Percentiles rank a stretch among this genome's conserved stretches.
Evolutionary conservation across 1,284 basidiomycete species (phyloP).

Genomic region (Caloboletus inedulis): DNA sequence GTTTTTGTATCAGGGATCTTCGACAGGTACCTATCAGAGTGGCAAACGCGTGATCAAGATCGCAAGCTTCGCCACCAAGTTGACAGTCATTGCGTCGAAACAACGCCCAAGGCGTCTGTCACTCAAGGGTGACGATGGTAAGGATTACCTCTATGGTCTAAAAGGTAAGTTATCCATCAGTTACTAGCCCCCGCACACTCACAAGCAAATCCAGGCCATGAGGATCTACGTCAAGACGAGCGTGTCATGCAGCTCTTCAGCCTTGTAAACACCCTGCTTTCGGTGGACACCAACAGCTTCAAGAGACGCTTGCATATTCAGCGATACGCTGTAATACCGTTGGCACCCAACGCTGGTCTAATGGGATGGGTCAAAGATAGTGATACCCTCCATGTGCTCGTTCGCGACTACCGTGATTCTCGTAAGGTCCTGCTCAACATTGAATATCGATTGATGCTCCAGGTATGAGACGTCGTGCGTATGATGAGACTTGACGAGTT

Average conservation of each 20-base stretch:
- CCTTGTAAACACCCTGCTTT: slow-evolving; percentile 92
- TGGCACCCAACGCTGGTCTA: slow-evolving; percentile 95
- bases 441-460: slow-evolving; percentile 97
- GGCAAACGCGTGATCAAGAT: slow-evolving; percentile 88
- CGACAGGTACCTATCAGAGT: slow-evolving; percentile 86
- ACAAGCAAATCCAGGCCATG: slow-evolving; percentile 65
- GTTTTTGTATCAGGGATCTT: background rate
- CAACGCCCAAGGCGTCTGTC: slow-evolving; percentile 91
- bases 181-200: background rate
- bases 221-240: slow-evolving; percentile 98
- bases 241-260: slow-evolving; percentile 99
- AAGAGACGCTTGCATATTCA: slow-evolving; percentile 96
- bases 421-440: slow-evolving; percentile 97
- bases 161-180: slow-evolving; percentile 59
- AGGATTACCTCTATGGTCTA: slow-evolving; percentile 90
- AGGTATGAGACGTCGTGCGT: slow-evolving; percentile 48
- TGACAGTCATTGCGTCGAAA: slow-evolving; percentile 96
- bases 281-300: slow-evolving; percentile 92
- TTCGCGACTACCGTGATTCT: slow-evolving; percentile 93
- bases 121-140: slow-evolving; percentile 89
- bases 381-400: slow-evolving; percentile 97
- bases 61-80: slow-evolving; percentile 78
- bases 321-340: slow-evolving; percentile 89
- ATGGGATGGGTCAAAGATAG: slow-evolving; percentile 96
- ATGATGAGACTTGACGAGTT: background rate